A percentile compares a stretch with the other conserved stretches of the same genome.
Evolutionary conservation across 495 filamentous ascomycete genomes (phyloP).

Genomic region (Diplogelasinospora grovesii): DNA sequence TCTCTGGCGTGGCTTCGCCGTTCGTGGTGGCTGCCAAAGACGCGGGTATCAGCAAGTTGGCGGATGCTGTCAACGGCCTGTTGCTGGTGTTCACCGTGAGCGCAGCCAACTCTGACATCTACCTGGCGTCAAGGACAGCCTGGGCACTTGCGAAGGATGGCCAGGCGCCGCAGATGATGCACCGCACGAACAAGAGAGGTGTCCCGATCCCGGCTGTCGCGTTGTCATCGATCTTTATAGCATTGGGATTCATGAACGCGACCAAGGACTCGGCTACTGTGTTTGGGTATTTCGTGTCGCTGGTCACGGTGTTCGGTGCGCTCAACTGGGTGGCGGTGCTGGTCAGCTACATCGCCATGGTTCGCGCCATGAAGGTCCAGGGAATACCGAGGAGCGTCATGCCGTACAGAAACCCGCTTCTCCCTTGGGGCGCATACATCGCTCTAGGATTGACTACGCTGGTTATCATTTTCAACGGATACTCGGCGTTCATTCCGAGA

Average conservation of each 20-base stretch:
- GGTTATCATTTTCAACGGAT: conserved; percentile 74
- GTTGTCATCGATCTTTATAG: conserved; percentile 53
- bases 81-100: conserved; percentile 77
- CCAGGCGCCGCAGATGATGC: conserved; percentile 67
- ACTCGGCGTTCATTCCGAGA: conserved; percentile 49
- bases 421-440: conserved; percentile 56
- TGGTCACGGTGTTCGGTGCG: conserved; percentile 73
- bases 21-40: conserved; percentile 58
- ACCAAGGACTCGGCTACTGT: conserved; percentile 58
- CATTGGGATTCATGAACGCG: conserved; percentile 76
- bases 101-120: conserved; percentile 71
- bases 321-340: conserved; percentile 82
- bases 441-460: conserved; percentile 64
- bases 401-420: conserved; percentile 68
- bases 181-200: conserved; percentile 63
- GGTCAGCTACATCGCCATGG: conserved; percentile 74
- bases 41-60: conserved; percentile 59
- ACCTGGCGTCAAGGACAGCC: conserved; percentile 77
- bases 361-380: conserved; percentile 67
- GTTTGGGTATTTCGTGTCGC: conserved; percentile 80
- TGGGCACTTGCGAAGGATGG: conserved; percentile 72
- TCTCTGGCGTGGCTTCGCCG: conserved; percentile 52
- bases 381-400: conserved; percentile 55
- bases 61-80: conserved; percentile 69
- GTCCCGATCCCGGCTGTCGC: conserved; percentile 67